Conservation (phyloP, 768 basidiomycete species). For the Pleurotus giganteus region DNA sequence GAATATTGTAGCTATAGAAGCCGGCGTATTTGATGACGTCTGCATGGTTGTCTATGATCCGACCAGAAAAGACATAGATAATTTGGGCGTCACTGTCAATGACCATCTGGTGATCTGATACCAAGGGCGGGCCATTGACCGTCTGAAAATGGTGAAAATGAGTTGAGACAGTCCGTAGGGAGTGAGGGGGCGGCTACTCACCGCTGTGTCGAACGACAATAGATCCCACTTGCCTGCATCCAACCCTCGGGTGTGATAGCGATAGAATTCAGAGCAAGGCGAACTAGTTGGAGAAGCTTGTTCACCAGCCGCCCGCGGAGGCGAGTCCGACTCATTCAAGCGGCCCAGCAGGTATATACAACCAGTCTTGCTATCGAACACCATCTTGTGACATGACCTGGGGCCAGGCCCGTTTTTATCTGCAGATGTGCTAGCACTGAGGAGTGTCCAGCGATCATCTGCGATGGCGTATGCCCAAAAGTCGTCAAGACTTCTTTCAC, state of each 20-base stretch:
- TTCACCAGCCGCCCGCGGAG: conserved; percentile 7
- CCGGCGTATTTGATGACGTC: conserved; percentile 62
- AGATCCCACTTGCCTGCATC: conserved; percentile 72
- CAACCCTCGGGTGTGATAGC: conserved; percentile 65
- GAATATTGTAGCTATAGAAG: conserved; percentile 70
- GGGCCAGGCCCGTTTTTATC: conserved; percentile 68
- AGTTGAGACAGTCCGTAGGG: background rate
- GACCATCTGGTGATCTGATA: conserved; percentile 82
- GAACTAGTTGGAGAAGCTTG: conserved; percentile 19
- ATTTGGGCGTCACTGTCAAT: conserved; percentile 71
- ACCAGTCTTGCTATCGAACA: conserved; percentile 69
- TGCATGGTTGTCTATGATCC: conserved; percentile 66
- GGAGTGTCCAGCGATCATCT: conserved; percentile 57
- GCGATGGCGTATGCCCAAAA: conserved; percentile 73
- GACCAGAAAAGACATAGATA: conserved; percentile 75
- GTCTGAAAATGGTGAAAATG: conserved; percentile 32
- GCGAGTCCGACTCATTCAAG: conserved; percentile 52
- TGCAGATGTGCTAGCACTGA: conserved; percentile 51
- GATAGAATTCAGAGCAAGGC: conserved; percentile 70
- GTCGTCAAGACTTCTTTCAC: conserved; percentile 69
- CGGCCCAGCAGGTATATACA: conserved; percentile 74
- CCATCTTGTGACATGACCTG: conserved; percentile 81
- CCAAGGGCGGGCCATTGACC: conserved; percentile 65
- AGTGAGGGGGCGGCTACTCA: conserved; percentile 28
- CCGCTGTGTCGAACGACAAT: conserved; percentile 64